Evolutionary conservation across 75 land plant species (phyloP).

Genomic region (Cryptomeria japonica): DNA sequence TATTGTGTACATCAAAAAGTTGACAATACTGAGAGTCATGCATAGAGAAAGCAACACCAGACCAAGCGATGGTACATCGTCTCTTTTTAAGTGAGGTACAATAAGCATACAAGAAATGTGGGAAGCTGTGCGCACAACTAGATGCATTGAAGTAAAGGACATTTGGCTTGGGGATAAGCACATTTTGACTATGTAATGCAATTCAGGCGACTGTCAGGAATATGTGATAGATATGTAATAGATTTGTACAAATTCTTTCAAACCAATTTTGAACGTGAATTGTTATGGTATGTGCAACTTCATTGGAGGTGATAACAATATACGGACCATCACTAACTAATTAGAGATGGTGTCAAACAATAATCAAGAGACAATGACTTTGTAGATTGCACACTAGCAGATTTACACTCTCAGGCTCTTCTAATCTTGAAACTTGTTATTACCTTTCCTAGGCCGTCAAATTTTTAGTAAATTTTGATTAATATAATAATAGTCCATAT

Average conservation of each 20-base stretch:
- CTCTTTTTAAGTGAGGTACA: neutral
- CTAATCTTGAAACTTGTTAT: neutral
- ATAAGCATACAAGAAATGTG: neutral
- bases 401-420: neutral
- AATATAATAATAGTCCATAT: neutral
- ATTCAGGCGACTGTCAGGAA: neutral
- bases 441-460: neutral
- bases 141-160: neutral
- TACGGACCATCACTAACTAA: neutral
- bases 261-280: neutral
- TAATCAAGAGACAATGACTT: neutral
- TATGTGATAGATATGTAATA: no score
- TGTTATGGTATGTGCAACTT: neutral
- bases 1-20: neutral
- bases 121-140: neutral
- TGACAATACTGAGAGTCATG: neutral
- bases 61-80: neutral
- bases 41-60: neutral
- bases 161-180: neutral
- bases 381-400: neutral
- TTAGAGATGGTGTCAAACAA: no score
- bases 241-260: neutral
- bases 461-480: neutral
- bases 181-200: neutral
- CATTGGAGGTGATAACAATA: neutral